Evolutionary conservation across 2,329 filamentous ascomycete species (phyloP).

Genomic region (Aspergillus tamarii): DNA sequence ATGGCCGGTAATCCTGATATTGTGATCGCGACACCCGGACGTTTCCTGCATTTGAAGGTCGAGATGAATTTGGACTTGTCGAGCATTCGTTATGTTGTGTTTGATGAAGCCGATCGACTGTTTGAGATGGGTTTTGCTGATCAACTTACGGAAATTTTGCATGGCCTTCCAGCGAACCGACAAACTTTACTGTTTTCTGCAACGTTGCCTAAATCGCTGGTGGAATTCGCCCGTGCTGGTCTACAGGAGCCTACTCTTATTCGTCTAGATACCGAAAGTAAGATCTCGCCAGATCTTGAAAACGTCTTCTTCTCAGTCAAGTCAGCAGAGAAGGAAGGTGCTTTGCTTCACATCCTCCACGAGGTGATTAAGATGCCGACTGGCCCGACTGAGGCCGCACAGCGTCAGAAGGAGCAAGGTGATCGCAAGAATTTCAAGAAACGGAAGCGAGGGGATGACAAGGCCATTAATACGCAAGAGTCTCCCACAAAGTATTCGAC

Average conservation of each 20-base stretch:
- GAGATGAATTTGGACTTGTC: constrained; percentile 94
- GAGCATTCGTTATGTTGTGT: constrained; percentile 90
- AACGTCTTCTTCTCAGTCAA: constrained; percentile 95
- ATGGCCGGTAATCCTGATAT: constrained; percentile 97
- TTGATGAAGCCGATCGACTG: constrained; percentile 93
- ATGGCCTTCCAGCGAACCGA: constrained; percentile 78
- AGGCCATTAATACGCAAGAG: constrained; percentile 59
- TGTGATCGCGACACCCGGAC: constrained; percentile 93
- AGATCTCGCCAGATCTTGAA: constrained; percentile 93
- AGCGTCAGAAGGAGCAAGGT: constrained; percentile 50
- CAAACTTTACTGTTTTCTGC: constrained; percentile 96
- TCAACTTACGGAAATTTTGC: constrained; percentile 89
- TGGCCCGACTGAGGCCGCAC: constrained; percentile 60
- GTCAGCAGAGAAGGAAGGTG: constrained; percentile 89
- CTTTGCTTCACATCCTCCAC: constrained; percentile 82
- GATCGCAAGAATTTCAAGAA: constrained; percentile 50
- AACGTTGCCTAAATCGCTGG: constrained; percentile 87
- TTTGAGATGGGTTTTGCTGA: constrained; percentile 99
- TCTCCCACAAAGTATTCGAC: constrained; percentile 89
- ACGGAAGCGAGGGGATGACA: constrained; percentile 52
- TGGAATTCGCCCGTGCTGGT: constrained; percentile 93
- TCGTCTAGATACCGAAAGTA: constrained; percentile 89
- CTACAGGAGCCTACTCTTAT: constrained; percentile 90
- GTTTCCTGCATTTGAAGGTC: constrained; percentile 94
- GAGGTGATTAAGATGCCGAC: constrained; percentile 91